Evolutionary conservation across 352 stramenopile genomes (phyloP).

Genomic region (Phytophthora hibernalis): DNA sequence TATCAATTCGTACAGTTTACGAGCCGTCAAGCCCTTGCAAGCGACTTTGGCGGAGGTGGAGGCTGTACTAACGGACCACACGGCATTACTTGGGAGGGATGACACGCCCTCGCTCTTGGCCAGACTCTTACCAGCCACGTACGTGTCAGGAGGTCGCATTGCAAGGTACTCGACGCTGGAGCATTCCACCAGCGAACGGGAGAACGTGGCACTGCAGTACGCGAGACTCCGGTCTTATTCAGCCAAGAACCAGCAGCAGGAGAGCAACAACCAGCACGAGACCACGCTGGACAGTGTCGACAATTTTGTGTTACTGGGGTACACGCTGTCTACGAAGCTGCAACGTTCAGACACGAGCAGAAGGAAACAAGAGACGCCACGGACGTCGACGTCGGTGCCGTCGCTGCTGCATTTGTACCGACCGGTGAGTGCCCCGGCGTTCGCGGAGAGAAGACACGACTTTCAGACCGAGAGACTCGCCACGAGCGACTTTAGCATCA

Average conservation of each 20-base stretch:
- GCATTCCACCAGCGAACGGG: constrained; percentile 68
- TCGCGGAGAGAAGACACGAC: constrained; percentile 45
- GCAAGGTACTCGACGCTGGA: constrained; percentile 57
- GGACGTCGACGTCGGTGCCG: constrained; percentile 43
- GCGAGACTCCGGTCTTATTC: constrained; percentile 51
- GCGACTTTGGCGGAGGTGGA: constrained; percentile 64
- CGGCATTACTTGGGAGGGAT: constrained; percentile 28
- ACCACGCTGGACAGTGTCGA: constrained; percentile 36
- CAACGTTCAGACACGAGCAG: constrained; percentile 66
- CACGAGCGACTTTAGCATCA: constrained; percentile 61
- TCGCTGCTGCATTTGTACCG: constrained; percentile 75
- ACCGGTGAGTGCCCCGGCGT: constrained; percentile 44
- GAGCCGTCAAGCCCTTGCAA: constrained; percentile 58
- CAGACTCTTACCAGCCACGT: constrained; percentile 51
- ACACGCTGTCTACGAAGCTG: constrained; percentile 66
- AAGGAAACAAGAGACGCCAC: constrained; percentile 20
- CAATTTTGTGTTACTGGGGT: constrained; percentile 66
- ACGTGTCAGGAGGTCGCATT: constrained; percentile 49
- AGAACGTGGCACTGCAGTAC: constrained; percentile 67
- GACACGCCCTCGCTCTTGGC: constrained; percentile 44
- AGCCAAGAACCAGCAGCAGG: constrained; percentile 15
- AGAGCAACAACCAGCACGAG: constrained; percentile 8
- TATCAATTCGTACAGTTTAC: constrained; percentile 49
- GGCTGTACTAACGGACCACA: constrained; percentile 53
- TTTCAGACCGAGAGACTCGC: constrained; percentile 50